A percentile compares a stretch with the other conserved stretches of the same genome.
phyloP scores from a whole-genome alignment of 2,329 filamentous ascomycete species.

The Cercospora citrullina region DNA sequence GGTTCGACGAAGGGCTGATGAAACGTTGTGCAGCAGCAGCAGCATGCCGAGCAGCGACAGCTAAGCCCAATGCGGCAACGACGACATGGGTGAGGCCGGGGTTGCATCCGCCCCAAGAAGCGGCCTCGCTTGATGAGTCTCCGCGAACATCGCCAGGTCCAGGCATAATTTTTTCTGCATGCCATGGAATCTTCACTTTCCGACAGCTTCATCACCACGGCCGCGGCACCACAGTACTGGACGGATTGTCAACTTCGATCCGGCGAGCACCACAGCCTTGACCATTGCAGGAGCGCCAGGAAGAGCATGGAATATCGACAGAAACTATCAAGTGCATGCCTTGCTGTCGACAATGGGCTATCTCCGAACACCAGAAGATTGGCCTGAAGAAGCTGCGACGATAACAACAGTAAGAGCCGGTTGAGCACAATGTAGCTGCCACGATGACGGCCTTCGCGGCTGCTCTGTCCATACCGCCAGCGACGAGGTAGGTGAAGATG shows the following conservation, averaged over 20 bases:
- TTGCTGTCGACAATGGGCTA: neutral
- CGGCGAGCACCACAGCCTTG: neutral
- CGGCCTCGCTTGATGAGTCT: neutral
- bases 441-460: neutral
- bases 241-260: neutral
- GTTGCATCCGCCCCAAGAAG: neutral
- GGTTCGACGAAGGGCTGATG: too few relatives aligned
- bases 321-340: neutral
- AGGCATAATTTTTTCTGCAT: neutral
- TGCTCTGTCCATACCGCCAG: neutral
- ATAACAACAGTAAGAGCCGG: neutral
- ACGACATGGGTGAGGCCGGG: neutral
- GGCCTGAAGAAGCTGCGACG: neutral
- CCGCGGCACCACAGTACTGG: neutral
- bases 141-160: neutral
- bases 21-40: too few relatives aligned
- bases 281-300: neutral
- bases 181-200: neutral
- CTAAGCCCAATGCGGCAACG: neutral
- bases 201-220: neutral
- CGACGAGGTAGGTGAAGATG: constrained; percentile 3
- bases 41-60: too few relatives aligned
- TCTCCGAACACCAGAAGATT: too few relatives aligned
- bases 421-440: constrained; percentile 1
- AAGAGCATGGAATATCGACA: too few relatives aligned